Conservation (phyloP, 768 basidiomycete genomes). For the Porpolomopsis calyptriformis region DNA sequence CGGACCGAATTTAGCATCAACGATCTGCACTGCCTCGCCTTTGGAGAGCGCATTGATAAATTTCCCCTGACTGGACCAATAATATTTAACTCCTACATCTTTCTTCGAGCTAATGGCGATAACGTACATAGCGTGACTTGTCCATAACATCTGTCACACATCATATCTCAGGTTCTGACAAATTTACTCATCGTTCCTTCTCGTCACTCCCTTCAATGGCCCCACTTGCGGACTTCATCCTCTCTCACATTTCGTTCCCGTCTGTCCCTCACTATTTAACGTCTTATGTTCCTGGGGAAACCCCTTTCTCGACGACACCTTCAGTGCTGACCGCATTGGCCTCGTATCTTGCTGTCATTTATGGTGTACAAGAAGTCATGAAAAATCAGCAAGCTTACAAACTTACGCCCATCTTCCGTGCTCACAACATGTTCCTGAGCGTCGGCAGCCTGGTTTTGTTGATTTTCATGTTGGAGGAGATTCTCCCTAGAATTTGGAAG, state of each 20-base stretch:
- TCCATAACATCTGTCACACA: not conserved
- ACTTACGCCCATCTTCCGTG: conserved; percentile 76
- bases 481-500: conserved; percentile 66
- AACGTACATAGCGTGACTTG: not conserved
- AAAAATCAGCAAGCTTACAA: conserved; percentile 60
- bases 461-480: conserved; percentile 85
- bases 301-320: conserved; percentile 75
- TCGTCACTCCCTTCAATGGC: conserved; percentile 37
- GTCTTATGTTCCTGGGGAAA: conserved; percentile 60
- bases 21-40: no score
- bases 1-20: no score
- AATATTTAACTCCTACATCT: no score
- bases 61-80: no score
- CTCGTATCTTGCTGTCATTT: conserved; percentile 82
- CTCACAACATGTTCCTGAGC: conserved; percentile 85
- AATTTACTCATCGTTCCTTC: not conserved
- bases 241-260: conserved; percentile 41
- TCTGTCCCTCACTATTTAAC: conserved; percentile 47
- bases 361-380: conserved; percentile 78
- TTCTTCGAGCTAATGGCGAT: not conserved
- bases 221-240: conserved; percentile 63
- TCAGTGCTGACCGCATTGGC: conserved; percentile 60
- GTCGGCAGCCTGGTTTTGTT: conserved; percentile 77
- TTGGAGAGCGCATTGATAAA: no score
- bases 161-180: not conserved